Evolutionary conservation across 2,329 filamentous ascomycete species (phyloP), one percentile per base, ranked within the genome.

Genomic region (Aspergillus sp.): DNA sequence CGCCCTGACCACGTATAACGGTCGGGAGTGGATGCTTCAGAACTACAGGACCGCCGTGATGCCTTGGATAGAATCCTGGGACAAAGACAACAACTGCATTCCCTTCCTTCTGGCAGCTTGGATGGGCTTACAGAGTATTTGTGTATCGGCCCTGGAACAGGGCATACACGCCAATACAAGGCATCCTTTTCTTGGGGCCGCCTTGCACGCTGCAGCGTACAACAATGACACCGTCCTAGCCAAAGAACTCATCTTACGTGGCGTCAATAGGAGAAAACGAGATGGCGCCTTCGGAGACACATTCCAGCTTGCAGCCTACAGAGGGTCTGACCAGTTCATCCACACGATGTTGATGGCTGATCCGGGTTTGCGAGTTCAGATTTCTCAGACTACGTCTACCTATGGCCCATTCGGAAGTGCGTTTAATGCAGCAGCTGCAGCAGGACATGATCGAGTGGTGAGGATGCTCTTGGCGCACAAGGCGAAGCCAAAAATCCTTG

Each of bases 301-400:
- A 2, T 23, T 60, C 13, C 58, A 60, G 21, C 38, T 60, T 10
- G 58, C 53, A 7, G 58, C 53, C 1, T 60, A 60, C 45, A 21
- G 10, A 15, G 58, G 53, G 1, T 52, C 47, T 10, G 13, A 23
- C 5, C 25, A 47, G 2, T 38, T 57, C 5, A n/a, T 21, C 12
- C n/a, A 32, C 19, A 23, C n/a, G 4, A n/a, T 60, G 12, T 7
- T 50, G 10, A 9, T 13, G 36, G 15, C 4, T 10, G 30, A 32
- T 13, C n/a, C 2, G 2, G 21, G 25, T 21, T 38, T 17, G 30
- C 4, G 12, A 15, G 12, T 15, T 36, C 17, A 13, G 3, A 13
- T 9, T 10, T 10, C n/a, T 4, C 12, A 7, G 6, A 12, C 21
- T n/a, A 51, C 15, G 13, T 9, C n/a, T 19, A 17, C 21, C 5